Evolutionary conservation across 768 basidiomycete species (phyloP), one percentile per base, ranked within the genome.

Genomic region (Pulveroboletus ravenelii): DNA sequence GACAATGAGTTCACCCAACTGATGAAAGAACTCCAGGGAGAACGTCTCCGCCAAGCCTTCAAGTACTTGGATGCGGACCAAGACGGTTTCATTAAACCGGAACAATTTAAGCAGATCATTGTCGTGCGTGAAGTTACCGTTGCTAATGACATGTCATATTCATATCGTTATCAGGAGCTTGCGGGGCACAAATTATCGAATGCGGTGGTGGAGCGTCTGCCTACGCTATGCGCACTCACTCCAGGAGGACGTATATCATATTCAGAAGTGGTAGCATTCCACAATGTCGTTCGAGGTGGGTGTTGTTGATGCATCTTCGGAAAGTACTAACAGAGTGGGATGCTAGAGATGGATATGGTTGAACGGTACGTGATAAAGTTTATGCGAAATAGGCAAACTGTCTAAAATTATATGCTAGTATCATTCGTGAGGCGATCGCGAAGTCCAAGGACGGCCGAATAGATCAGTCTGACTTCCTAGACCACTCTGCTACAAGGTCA

Each of bases 1-100:
- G 89, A 94, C 73, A 89, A 89, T 66, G 94, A 98, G 70, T 98
- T 98, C 72, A 96, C 93, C 29, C 94, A 97, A 72, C 74, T 98
- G 52, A 96, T 99, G 92, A 98, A 97, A 71, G 95, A 93, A 38
- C 79, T 97, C 49, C 96, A 97, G 73, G 96, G 94, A 63, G 96
- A 99, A 71, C 85, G 96, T 30, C 76, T 99, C 48, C 88, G 96
- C 53, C 96, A 99, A 72, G 88, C 93, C 23, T 99, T 98, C 77
- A 88, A 83, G 72, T 82, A 85, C 70, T 78, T 98, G 64, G 95
- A 98, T 70, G 72, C 76, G 43, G 87, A 95, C 64, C 82, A 88
- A 63, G 90, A 95, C 63, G 96, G 96, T 40, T 92, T 95, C 72
- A 97, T 99, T 70, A 77, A 74, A 56, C 89, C 94, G 15, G 89